Evolutionary conservation across 192 early-diverging fungal species (phyloP), one percentile per base, ranked within the genome.

Genomic region (Umbelopsis vinacea): DNA sequence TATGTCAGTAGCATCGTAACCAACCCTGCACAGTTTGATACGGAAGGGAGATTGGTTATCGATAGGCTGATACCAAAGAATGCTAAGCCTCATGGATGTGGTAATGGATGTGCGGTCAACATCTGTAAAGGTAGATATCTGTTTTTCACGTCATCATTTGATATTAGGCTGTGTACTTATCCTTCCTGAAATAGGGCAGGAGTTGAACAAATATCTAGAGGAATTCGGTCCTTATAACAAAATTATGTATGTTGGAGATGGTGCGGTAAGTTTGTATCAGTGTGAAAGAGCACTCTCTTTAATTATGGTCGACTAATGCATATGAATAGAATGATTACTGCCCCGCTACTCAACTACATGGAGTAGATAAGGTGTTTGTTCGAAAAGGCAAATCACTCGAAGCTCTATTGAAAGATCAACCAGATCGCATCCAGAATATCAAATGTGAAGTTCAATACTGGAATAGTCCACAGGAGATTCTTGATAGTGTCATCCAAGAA

Each of bases 81-180:
- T 11, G 70, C 69, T 37, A 57, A 70, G 9, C 87, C 82, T 24
- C 88, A 89, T 69, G 45, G 66, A 40, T 89, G 88, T 70, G 68
- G 71, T 21, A 75, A 83, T 45, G 74, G 79, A 47, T 91, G 90
- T 52, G 73, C 84, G 15, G 69, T 77, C 8, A 91, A 91, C 67
- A 79, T 91, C 22, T 91, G 90, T 46, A 91, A 91, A 80, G 90
- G 90, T 72, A 47, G 35, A 52, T 46, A 4, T 35, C 24, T 0
- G 17, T 2, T 43, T 43, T 43, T 43, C 8, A 11, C 40, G 5
- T 12, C 40, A 43, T 12, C 40, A 43, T 12, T 6, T 43, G 40
- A 43, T 43, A 1, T 1, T 43, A 1, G 40, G 40, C 11, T 43
- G 40, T 11, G 11, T 7, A 43, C 40, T 43, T 7, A 43, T 6